phyloP scores from a whole-genome alignment of 1,284 basidiomycete genomes.

The Vanrija pseudolonga region DNA sequence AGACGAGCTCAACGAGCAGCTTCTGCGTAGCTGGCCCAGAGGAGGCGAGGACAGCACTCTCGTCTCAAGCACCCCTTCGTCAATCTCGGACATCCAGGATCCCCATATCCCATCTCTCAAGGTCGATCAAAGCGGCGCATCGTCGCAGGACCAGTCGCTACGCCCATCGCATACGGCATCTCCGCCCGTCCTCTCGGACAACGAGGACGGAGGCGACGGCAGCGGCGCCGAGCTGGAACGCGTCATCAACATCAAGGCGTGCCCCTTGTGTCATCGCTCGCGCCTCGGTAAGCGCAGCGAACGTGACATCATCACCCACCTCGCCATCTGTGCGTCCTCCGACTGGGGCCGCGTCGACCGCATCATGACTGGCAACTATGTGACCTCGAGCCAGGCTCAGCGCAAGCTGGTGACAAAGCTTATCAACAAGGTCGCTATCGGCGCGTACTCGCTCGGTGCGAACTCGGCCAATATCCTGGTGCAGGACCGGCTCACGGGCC shows the following conservation, averaged over 20 bases:
- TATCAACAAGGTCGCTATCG: constrained; percentile 74
- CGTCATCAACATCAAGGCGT: constrained; percentile 90
- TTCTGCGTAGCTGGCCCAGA: constrained; percentile 2
- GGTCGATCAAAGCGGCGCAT: constrained; percentile 24
- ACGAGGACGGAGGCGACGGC: constrained; percentile 7
- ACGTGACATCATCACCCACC: constrained; percentile 86
- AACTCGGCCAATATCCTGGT: constrained; percentile 85
- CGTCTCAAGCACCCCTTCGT: not conserved
- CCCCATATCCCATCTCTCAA: constrained; percentile 15
- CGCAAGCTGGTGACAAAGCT: constrained; percentile 94
- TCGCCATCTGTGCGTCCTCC: constrained; percentile 87
- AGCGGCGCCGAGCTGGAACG: constrained; percentile 60
- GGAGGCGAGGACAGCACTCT: not conserved
- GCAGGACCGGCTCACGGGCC: constrained; percentile 83
- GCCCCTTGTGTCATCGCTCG: constrained; percentile 88
- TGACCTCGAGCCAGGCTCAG: constrained; percentile 92
- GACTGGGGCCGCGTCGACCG: constrained; percentile 87
- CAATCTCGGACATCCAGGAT: not conserved
- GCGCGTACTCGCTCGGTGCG: constrained; percentile 87
- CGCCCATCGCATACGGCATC: too few relatives aligned
- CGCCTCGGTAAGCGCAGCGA: constrained; percentile 80
- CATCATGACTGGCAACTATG: constrained; percentile 91
- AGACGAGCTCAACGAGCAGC: constrained; percentile 7
- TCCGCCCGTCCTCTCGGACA: not conserved
- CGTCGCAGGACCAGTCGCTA: not conserved